phyloP scores from a whole-genome alignment of 2,329 filamentous ascomycete species.

The Paecilomyces variotii region DNA sequence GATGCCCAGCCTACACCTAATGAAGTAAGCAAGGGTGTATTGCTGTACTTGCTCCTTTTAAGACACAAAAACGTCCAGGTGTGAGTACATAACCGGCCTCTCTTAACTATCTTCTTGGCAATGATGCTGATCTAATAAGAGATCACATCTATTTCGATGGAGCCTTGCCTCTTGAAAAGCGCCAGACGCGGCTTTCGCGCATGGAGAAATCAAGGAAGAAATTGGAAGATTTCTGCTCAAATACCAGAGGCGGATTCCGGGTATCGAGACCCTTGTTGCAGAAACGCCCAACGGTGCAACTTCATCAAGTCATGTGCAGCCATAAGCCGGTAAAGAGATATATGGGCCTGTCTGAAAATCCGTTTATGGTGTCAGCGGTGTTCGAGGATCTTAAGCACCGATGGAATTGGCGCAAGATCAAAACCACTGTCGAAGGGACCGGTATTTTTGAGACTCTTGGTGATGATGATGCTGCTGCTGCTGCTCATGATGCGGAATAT shows the following conservation, averaged over 20 bases:
- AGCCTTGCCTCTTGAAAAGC: slow-evolving; percentile 62
- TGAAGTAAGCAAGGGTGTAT: slow-evolving; percentile 51
- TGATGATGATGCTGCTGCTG: too few species aligned
- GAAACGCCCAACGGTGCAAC: slow-evolving; percentile 5
- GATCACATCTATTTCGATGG: slow-evolving; percentile 79
- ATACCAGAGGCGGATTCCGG: slow-evolving; percentile 21
- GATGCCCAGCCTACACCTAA: slow-evolving; percentile 53
- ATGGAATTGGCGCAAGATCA: slow-evolving; percentile 23
- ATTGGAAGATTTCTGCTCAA: slow-evolving; percentile 44
- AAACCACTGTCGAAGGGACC: slow-evolving; percentile 4
- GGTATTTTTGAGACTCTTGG: slow-evolving; percentile 20
- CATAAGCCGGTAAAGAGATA: slow-evolving; percentile 17
- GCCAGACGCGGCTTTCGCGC: slow-evolving; percentile 52
- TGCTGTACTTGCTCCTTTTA: slow-evolving; percentile 57
- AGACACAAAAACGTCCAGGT: slow-evolving; percentile 49
- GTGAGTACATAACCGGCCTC: slow-evolving; percentile 40
- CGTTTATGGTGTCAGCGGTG: slow-evolving; percentile 70
- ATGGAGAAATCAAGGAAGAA: slow-evolving; percentile 51
- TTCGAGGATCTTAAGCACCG: slow-evolving; percentile 59
- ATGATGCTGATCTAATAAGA: slow-evolving; percentile 32
- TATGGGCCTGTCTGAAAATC: slow-evolving; percentile 42
- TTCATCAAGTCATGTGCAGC: slow-evolving; percentile 19
- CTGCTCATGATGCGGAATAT: slow-evolving; percentile 10
- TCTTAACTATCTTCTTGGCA: slow-evolving; percentile 5
- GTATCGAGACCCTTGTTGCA: background rate